Evolutionary conservation across 192 early-diverging fungal species (phyloP).

Genomic region (Mortierella alpina): DNA sequence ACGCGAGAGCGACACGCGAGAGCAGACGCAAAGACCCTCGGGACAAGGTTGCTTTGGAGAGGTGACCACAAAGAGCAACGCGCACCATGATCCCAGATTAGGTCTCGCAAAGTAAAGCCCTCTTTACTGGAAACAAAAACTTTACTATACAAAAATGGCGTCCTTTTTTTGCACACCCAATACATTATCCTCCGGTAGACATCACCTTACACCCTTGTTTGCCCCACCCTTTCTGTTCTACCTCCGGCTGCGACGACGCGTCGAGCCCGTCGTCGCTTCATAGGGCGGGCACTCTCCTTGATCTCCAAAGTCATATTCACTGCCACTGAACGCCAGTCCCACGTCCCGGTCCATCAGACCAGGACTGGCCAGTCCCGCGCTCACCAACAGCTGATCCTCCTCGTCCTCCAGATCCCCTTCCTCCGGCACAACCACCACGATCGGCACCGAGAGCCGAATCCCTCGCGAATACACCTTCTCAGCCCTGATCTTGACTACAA

Average conservation of each 20-base stretch:
- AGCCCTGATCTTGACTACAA: constrained; percentile 51
- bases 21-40: too few relatives aligned
- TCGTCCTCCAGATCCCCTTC: constrained; percentile 43
- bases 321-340: constrained; percentile 40
- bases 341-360: background rate
- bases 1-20: too few relatives aligned
- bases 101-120: too few relatives aligned
- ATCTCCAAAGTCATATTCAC: constrained; percentile 43
- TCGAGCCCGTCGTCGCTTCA: constrained; percentile 23
- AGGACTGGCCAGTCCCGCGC: constrained; percentile 9
- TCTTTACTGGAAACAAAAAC: too few relatives aligned
- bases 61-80: too few relatives aligned
- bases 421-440: constrained; percentile 41
- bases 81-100: too few relatives aligned
- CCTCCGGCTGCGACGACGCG: constrained; percentile 5
- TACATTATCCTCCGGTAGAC: too few relatives aligned
- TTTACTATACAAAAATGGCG: too few relatives aligned
- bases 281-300: constrained; percentile 51
- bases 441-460: constrained; percentile 27
- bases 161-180: too few relatives aligned
- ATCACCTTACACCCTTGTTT: too few relatives aligned
- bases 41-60: too few relatives aligned
- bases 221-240: too few relatives aligned
- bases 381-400: constrained; percentile 26
- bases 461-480: constrained; percentile 28